Evolutionary conservation across 352 stramenopile genomes (phyloP).

Genomic region (Phytophthora palmivora): DNA sequence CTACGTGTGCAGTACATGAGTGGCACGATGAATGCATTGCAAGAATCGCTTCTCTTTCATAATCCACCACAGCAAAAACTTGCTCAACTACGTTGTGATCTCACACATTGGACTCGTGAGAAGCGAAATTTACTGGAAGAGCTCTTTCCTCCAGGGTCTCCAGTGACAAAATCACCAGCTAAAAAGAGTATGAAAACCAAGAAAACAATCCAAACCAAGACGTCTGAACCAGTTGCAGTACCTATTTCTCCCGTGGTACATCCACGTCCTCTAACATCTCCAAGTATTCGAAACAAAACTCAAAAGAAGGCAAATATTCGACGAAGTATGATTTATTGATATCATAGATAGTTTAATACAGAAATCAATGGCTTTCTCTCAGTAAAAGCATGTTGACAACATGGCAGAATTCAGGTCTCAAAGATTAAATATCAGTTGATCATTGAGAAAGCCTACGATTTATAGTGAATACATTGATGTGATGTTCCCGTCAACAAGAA

Average conservation of each 20-base stretch:
- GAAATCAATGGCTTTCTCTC: slow-evolving; percentile 71
- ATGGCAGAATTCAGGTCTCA: slow-evolving; percentile 75
- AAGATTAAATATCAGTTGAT: slow-evolving; percentile 90
- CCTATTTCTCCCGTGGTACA: neutral
- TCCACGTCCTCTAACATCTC: slow-evolving; percentile 22
- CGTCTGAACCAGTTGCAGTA: neutral
- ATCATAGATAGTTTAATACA: too few relatives aligned
- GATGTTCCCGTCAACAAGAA: slow-evolving; percentile 71
- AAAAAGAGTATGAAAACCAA: slow-evolving; percentile 7
- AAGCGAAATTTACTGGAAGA: slow-evolving; percentile 63
- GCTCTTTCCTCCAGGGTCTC: slow-evolving; percentile 37
- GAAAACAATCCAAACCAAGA: neutral
- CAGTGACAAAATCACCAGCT: slow-evolving; percentile 10
- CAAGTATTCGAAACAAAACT: neutral
- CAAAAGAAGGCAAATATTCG: neutral
- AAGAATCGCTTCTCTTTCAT: slow-evolving; percentile 81
- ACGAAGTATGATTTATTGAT: slow-evolving; percentile 27
- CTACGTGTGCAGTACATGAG: slow-evolving; percentile 77
- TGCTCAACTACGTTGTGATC: slow-evolving; percentile 62
- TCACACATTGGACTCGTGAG: slow-evolving; percentile 54
- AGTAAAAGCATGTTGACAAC: slow-evolving; percentile 68
- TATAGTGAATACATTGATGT: neutral
- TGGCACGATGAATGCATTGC: slow-evolving; percentile 78
- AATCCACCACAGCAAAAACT: slow-evolving; percentile 83
- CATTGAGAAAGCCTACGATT: slow-evolving; percentile 53